Base-by-base conservation (phyloP, 306 rosid species). In the Prunus fruticosa region DNA sequence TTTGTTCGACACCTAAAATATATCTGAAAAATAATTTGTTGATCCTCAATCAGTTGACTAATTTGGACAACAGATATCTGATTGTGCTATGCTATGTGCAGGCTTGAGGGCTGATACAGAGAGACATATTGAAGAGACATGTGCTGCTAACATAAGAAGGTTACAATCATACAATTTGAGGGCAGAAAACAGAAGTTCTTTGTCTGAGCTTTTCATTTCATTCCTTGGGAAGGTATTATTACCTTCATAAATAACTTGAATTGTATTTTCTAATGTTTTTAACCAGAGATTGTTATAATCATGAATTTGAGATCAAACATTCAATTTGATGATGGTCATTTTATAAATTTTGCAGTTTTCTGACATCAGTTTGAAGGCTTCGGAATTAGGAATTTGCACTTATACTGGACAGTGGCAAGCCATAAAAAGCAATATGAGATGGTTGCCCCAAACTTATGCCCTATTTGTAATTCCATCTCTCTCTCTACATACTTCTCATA, bases 371-470 rank as follows among this genome's bases (percentile, higher is more conserved):
- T 64, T 51, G 23, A 85, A 65, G 87, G 96, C 91, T 10, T 45
- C 81, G 23, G 82, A 76, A 74, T 58, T 78, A 22, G 97, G 97
- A 67, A 82, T 95, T 68, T 85, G 85, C 82, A 70, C 97, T 13
- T 85, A 81, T 74, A 83, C 84, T 19, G 99, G 93, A 79, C 77
- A 79, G 73, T 89, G 93, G 97, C 90, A 90, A 69, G 74, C 52
- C 64, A 83, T 89, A 73, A 28, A 76, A 60, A 76, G 80, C 82
- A 83, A 91, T 78, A 92, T n/a, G 68, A 86, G 87, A 86, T 92
- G 97, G 97, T 62, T 89, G 85, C 97, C 97, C 71, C 79, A 89
- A 86, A 95, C 95, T 22, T 80, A 80, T 28, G 79, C 97, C 5
- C 60, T 95, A 50, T 89, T 85, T 67, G 99, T 95, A 95, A 82